Base-by-base conservation (phyloP, 768 basidiomycete genomes). In the Multifurca ochricompacta region DNA sequence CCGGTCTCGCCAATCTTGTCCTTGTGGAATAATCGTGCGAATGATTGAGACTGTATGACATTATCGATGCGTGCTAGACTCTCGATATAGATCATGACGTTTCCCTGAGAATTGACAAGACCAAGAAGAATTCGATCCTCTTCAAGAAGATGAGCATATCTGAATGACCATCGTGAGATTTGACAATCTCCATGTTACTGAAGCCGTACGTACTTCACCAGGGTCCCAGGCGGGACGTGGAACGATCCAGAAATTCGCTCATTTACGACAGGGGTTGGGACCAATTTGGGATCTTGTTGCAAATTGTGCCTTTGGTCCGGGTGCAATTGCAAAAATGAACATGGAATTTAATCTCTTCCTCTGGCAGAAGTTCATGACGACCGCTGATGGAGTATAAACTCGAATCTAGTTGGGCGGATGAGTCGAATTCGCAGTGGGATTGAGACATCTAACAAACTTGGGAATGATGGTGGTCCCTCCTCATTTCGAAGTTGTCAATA, bases 1-100 rank as follows among this genome's bases (percentile, higher is more conserved):
- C 72, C 70, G 6, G 75, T 68, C 3, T 69, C 64, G 0, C 77
- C 80, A 6, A 80, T 71, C 60, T 75, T 79, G 49, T 76, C 73
- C 8, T 68, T 70, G 48, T 73, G 69, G 19, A 82, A 63, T 0
- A 30, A 41, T 48, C 60, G 51, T 3, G 48, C 55, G 27, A 8
- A 13, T 3, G 48, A 37, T 6, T n/a, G 28, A 7, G 30, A 53
- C 13, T 37, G 27, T 27, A 59, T 51, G 7, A 53, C 46, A 1
- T 2, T 18, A 16, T 54, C 58, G 10, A 61, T 39, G 9, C 35
- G 44, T 8, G 9, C 42, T 14, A 52, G 23, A 5, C 50, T 30
- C 13, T 61, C 58, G 8, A 59, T 47, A 28, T 52, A 31, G 16
- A 61, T 40, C 36, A 40, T 37, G 36, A 61, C 43, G 27, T 59